Conservation (phyloP, 2,329 filamentous ascomycete species). For the Periconia macrospinosa region DNA sequence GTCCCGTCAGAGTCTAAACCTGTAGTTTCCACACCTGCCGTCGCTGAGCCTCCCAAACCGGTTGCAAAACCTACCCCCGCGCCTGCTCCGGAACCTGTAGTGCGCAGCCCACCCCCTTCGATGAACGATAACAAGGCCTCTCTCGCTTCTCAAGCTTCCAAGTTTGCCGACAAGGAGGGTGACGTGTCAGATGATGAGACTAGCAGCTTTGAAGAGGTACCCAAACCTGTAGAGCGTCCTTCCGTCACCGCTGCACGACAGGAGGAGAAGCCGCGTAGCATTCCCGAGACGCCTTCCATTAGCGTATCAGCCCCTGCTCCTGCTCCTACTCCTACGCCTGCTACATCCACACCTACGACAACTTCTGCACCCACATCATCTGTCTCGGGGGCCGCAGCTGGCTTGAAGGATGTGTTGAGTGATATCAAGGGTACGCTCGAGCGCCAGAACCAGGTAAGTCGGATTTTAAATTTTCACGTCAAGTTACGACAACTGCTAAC, state of each 20-base stretch:
- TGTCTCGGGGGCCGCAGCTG: constrained; percentile 50
- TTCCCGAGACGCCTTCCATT: constrained; percentile 38
- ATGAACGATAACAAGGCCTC: constrained; percentile 86
- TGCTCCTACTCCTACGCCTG: constrained; percentile 43
- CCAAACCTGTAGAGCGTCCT: constrained; percentile 71
- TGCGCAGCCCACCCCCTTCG: constrained; percentile 62
- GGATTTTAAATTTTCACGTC: background rate
- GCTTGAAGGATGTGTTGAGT: constrained; percentile 67
- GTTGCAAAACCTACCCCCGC: constrained; percentile 49
- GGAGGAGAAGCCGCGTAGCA: constrained; percentile 44
- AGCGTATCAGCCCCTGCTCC: constrained; percentile 43
- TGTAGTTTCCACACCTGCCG: constrained; percentile 38
- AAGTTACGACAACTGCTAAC: background rate
- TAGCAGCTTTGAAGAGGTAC: constrained; percentile 84
- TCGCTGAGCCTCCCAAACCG: constrained; percentile 53
- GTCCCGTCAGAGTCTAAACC: constrained; percentile 71
- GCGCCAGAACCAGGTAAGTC: constrained; percentile 13
- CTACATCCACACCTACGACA: constrained; percentile 42
- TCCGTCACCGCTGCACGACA: constrained; percentile 36
- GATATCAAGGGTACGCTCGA: constrained; percentile 64
- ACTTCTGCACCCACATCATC: constrained; percentile 27
- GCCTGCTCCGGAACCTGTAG: constrained; percentile 53
- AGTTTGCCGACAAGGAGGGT: constrained; percentile 71
- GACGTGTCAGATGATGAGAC: constrained; percentile 64
- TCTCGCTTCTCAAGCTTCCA: constrained; percentile 81